Base-by-base conservation (phyloP, 208 protist species). In the Trypanosoma conorhini region DNA sequence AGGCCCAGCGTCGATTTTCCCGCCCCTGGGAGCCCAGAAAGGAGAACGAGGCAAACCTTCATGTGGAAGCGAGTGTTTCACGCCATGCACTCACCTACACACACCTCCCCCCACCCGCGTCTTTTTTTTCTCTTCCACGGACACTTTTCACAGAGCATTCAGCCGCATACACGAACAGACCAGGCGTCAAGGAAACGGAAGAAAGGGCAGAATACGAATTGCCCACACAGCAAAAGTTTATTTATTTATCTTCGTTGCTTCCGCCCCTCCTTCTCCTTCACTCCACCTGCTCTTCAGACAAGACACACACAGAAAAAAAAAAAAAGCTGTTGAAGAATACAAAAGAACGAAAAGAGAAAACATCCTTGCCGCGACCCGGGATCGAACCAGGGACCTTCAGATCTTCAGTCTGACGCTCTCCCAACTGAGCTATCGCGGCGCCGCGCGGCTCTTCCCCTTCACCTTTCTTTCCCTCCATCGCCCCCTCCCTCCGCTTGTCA, bases 11-110 rank as follows among this genome's bases (percentile, higher is more conserved):
- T 79, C 8, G 86, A 84, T 76, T 94, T 94, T 7, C 89, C 89
- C 10, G 84, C 38, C 0, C 74, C 89, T 31, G 89, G 89, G 0
- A 90, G 76, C 7, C 89, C 89, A 5, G 86, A 88, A 42, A 87
- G 63, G 2, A 93, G 68, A 17, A 93, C 61, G 0, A 93, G 69
- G 46, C 72, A 77, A 31, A 72, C 33, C 44, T 46, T 62, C 70
- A 69, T 69, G 21, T 28, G 31, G 5, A 61, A n/a, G 1, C 54
- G 28, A 70, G 24, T 31, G n/a, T 38, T 38, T 57, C 24, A 35
- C 58, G 19, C 55, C 7, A 12, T 55, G 24, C 64, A 52, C 15
- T 60, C 48, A 67, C 26, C 12, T 54, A n/a, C 33, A 42, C 17
- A 63, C 33, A 24, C 33, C 22, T n/a, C 58, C 28, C 26, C 46